Conservation (phyloP, 2,329 filamentous ascomycete species). For the Trichoderma polysporum region DNA sequence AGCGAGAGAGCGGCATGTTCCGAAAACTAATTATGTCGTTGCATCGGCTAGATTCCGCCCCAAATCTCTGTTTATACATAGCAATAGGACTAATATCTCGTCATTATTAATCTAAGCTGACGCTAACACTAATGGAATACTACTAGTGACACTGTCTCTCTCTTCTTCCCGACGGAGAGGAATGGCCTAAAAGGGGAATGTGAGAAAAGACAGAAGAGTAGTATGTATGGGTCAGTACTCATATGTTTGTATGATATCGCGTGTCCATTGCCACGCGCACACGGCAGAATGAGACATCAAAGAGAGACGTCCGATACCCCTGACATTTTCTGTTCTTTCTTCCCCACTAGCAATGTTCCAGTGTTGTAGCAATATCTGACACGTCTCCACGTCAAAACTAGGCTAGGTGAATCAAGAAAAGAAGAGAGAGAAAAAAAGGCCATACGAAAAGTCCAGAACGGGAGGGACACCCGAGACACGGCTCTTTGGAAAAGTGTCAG, state of each 20-base stretch:
- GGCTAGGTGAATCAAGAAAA: not conserved
- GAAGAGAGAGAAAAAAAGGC: not conserved
- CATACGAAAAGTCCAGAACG: not conserved
- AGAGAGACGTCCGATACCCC: constrained; percentile 15
- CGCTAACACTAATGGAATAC: not conserved
- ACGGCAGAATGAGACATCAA: constrained; percentile 1
- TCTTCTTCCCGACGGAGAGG: not conserved
- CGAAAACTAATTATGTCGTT: not conserved
- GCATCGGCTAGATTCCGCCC: not conserved
- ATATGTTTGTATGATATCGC: not conserved
- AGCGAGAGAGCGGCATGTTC: not conserved
- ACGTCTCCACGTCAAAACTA: not conserved
- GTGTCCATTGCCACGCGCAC: constrained; percentile 12
- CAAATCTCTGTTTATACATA: not conserved
- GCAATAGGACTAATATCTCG: not conserved
- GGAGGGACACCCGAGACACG: constrained; percentile 6
- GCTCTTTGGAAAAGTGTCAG: not conserved
- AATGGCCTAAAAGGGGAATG: not conserved
- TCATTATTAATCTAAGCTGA: not conserved
- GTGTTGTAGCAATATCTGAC: not conserved
- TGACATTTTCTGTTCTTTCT: not conserved
- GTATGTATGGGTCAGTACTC: not conserved
- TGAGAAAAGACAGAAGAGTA: not conserved
- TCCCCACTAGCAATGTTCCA: not conserved
- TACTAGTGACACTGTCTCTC: not conserved